A percentile compares a stretch with the other conserved stretches of the same genome.
phyloP scores from a whole-genome alignment of 345 rosid species.

The Microthlaspi erraticum region DNA sequence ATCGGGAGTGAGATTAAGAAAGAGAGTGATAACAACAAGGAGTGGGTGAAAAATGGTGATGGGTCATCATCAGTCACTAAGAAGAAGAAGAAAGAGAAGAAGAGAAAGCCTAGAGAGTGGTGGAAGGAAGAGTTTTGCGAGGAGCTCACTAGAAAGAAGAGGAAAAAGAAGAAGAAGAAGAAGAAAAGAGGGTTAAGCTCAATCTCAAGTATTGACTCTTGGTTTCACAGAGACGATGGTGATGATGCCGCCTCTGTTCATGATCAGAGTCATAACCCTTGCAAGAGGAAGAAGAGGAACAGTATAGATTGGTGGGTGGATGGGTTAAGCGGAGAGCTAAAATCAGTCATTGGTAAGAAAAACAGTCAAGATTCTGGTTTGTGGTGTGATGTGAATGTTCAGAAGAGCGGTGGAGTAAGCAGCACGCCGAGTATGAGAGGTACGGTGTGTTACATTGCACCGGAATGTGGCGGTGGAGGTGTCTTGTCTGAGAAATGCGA shows the following conservation, averaged over 20 bases:
- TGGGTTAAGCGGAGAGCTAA: conserved; percentile 69
- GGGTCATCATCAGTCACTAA: conserved; percentile 46
- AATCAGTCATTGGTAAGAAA: conserved; percentile 45
- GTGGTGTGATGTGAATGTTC: conserved; percentile 65
- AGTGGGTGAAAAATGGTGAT: conserved; percentile 36
- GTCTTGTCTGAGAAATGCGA: conserved; percentile 72
- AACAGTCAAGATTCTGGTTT: conserved; percentile 60
- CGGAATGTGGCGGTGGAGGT: conserved; percentile 80
- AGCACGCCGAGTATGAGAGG: conserved; percentile 93
- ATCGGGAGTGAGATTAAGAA: conserved; percentile 78
- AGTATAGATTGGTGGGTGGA: conserved; percentile 80
- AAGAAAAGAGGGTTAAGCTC: conserved; percentile 53
- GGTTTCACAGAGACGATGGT: conserved; percentile 71
- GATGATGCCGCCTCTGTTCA: conserved; percentile 46
- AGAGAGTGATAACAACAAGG: conserved; percentile 51
- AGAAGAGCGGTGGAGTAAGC: conserved; percentile 77
- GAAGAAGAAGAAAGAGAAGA: conserved; percentile 57
- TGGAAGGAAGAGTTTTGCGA: conserved; percentile 91
- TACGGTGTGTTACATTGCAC: conserved; percentile 81
- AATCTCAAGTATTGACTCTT: conserved; percentile 55
- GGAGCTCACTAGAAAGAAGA: conserved; percentile 56
- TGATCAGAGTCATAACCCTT: conserved; percentile 37
- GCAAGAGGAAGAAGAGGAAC: conserved; percentile 57
- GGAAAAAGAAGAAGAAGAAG: conserved; percentile 58
- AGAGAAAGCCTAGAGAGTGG: conserved; percentile 77